Evolutionary conservation across 495 filamentous ascomycete species (phyloP).

Genomic region (Penicillium dipodomyicola): DNA sequence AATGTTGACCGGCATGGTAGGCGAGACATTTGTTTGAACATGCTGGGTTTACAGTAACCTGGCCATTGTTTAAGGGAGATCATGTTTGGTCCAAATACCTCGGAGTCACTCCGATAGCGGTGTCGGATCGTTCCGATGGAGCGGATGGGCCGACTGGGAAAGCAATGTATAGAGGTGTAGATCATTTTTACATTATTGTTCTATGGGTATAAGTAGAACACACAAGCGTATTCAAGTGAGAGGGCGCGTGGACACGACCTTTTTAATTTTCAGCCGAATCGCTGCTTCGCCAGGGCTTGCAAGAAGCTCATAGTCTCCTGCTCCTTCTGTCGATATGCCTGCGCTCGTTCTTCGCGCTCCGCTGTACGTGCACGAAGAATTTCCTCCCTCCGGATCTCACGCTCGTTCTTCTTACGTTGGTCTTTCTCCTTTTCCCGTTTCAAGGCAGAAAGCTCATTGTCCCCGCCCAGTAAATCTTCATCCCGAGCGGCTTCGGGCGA

Average conservation of each 20-base stretch:
- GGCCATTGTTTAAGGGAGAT: background rate
- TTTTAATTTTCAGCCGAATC: slow-evolving; percentile 35
- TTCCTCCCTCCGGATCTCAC: slow-evolving; percentile 43
- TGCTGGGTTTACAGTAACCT: background rate
- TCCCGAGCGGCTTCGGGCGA: slow-evolving; percentile 45
- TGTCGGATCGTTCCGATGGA: slow-evolving; percentile 7
- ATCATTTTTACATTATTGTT: background rate
- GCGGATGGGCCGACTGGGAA: background rate
- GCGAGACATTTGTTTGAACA: background rate
- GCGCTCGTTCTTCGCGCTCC: slow-evolving; percentile 45
- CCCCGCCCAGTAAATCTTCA: slow-evolving; percentile 45
- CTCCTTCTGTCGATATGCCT: slow-evolving; percentile 45
- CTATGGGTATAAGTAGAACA: background rate
- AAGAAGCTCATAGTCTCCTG: slow-evolving; percentile 47
- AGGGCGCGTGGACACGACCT: background rate
- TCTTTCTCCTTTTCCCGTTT: slow-evolving; percentile 42
- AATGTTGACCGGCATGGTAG: background rate
- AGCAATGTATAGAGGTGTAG: background rate
- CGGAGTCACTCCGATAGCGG: slow-evolving; percentile 4
- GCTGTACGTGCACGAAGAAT: slow-evolving; percentile 40
- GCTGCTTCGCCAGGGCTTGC: slow-evolving; percentile 45
- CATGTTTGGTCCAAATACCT: slow-evolving; percentile 4
- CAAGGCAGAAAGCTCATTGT: slow-evolving; percentile 39
- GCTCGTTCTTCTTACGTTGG: slow-evolving; percentile 45
- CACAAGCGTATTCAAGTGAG: background rate